These are phyloP conservation scores for Mortierella sp. DNA, from an alignment of 371 early-diverging fungal genomes.

Conservation along the genomic window DNA sequence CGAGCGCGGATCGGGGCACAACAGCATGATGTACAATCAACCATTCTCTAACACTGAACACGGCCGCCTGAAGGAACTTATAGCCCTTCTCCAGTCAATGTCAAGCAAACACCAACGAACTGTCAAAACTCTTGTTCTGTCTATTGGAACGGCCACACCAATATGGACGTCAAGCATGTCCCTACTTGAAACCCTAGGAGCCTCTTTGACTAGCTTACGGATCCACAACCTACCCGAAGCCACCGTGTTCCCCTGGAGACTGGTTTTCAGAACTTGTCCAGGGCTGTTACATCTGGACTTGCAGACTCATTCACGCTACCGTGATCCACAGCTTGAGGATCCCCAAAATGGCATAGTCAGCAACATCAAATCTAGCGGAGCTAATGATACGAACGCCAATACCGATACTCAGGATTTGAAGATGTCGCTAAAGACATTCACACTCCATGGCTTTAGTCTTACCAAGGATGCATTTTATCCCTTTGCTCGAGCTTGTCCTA, in stretches of 20 bases:
- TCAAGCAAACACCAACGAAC: neutral
- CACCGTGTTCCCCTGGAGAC: conserved; percentile 5
- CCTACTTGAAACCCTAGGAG: neutral
- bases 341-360: no score
- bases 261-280: neutral
- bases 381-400: neutral
- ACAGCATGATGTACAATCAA: neutral
- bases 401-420: neutral
- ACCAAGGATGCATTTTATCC: neutral
- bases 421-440: neutral
- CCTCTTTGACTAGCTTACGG: neutral
- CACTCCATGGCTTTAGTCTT: neutral
- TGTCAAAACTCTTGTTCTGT: neutral
- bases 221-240: neutral
- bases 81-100: neutral
- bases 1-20: neutral
- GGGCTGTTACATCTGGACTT: neutral
- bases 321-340: no score
- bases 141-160: neutral
- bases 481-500: neutral
- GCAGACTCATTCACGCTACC: neutral
- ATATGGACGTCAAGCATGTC: neutral
- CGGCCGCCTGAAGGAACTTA: neutral
- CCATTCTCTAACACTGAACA: neutral
- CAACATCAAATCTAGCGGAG: no score